Conservation (phyloP, 1,284 basidiomycete genomes). For the Cryptococcus sp. region DNA sequence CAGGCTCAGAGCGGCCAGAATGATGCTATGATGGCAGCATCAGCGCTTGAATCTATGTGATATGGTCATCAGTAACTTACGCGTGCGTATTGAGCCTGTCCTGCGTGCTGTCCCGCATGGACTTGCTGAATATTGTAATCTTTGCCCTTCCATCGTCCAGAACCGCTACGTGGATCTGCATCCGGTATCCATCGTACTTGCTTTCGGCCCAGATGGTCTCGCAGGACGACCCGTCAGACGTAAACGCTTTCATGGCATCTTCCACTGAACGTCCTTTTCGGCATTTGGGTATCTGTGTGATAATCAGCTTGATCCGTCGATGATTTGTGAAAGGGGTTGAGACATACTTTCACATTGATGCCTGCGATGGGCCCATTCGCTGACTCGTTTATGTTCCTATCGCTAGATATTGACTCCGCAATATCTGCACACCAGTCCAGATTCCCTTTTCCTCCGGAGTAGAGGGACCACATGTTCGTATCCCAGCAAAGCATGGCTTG, state of each 20-base stretch:
- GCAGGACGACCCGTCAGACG: constrained; percentile 9
- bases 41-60: neutral
- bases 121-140: constrained; percentile 82
- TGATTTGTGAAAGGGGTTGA: no score
- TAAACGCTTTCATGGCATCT: constrained; percentile 62
- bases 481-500: constrained; percentile 75
- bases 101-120: constrained; percentile 71
- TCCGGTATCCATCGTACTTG: constrained; percentile 88
- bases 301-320: no score
- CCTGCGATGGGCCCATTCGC: constrained; percentile 55
- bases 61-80: constrained; percentile 52
- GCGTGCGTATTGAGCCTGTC: constrained; percentile 70
- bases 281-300: constrained; percentile 73
- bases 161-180: constrained; percentile 76
- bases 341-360: constrained; percentile 61
- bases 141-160: constrained; percentile 50
- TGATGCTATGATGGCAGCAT: constrained; percentile 56
- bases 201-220: constrained; percentile 74
- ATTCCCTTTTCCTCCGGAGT: constrained; percentile 59
- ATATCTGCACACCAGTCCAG: constrained; percentile 63
- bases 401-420: constrained; percentile 54
- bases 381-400: constrained; percentile 3
- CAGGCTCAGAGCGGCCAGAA: constrained; percentile 62
- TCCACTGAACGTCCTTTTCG: constrained; percentile 65
- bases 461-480: constrained; percentile 62